Percentiles rank a stretch among this genome's conserved stretches.
Conservation (phyloP, 2,329 filamentous ascomycete genomes). For the Fusarium haematococcum region DNA sequence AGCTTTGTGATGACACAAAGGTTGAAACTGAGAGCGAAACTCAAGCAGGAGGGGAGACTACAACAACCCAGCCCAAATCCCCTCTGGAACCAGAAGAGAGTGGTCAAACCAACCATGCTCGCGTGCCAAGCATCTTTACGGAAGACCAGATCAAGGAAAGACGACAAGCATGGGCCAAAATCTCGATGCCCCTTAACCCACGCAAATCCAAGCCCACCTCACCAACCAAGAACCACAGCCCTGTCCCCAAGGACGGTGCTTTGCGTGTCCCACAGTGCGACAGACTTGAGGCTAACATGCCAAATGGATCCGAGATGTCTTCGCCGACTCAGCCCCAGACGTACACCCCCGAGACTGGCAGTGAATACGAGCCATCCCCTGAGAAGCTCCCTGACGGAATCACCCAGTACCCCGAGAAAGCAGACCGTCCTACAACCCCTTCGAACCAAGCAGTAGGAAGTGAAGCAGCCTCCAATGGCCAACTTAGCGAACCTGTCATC, state of each 20-base stretch:
- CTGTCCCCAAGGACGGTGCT: background rate
- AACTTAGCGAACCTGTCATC: background rate
- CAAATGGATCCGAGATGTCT: slow-evolving; percentile 13
- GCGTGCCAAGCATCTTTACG: slow-evolving; percentile 43
- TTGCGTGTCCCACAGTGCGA: background rate
- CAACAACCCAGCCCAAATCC: background rate
- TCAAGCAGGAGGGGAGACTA: background rate
- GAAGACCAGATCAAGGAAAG: slow-evolving; percentile 48
- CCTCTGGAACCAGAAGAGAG: background rate
- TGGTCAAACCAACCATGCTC: slow-evolving; percentile 7
- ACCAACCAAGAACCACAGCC: slow-evolving; percentile 2
- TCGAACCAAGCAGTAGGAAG: background rate
- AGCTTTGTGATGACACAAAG: background rate
- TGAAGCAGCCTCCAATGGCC: background rate
- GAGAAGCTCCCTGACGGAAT: background rate
- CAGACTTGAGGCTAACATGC: slow-evolving; percentile 6
- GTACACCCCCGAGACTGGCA: slow-evolving; percentile 22
- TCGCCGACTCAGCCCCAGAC: slow-evolving; percentile 20
- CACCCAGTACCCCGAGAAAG: background rate
- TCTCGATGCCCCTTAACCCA: slow-evolving; percentile 49
- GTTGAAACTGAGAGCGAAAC: background rate
- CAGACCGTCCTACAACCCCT: background rate
- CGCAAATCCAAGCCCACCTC: slow-evolving; percentile 25
- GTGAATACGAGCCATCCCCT: slow-evolving; percentile 16
- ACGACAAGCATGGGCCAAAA: slow-evolving; percentile 49